These are phyloP conservation scores for Polyporus arcularius DNA, from an alignment of 768 basidiomycete species.

Conservation along the genomic window DNA sequence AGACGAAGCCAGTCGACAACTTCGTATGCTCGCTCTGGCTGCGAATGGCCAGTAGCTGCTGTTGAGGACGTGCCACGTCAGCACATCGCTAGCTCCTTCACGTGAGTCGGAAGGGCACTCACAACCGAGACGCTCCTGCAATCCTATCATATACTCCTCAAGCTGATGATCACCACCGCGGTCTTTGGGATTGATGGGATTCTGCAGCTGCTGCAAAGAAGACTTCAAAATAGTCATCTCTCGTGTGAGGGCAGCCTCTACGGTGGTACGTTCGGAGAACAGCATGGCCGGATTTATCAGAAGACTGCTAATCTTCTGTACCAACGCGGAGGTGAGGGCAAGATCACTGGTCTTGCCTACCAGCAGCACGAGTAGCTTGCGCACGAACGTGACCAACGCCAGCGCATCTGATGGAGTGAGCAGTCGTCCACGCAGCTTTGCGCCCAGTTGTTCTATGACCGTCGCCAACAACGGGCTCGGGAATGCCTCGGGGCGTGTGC, in stretches of 20 bases:
- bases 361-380: conserved; percentile 63
- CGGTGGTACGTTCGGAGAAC: conserved; percentile 37
- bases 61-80: not conserved
- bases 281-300: conserved; percentile 25
- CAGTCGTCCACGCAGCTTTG: conserved; percentile 59
- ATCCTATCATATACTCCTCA: conserved; percentile 44
- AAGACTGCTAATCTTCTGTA: conserved; percentile 39
- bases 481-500: conserved; percentile 33
- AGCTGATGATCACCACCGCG: not conserved
- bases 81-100: not conserved
- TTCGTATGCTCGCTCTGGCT: conserved; percentile 48
- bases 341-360: conserved; percentile 53
- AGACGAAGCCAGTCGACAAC: conserved; percentile 69
- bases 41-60: conserved; percentile 41
- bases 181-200: conserved; percentile 10
- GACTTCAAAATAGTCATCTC: conserved; percentile 45
- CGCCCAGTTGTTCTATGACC: conserved; percentile 73
- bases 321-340: conserved; percentile 35
- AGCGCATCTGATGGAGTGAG: conserved; percentile 62
- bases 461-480: conserved; percentile 82
- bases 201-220: conserved; percentile 35
- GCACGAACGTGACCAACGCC: conserved; percentile 61
- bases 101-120: conserved; percentile 26
- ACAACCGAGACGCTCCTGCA: conserved; percentile 51
- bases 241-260: conserved; percentile 42